phyloP scores from a whole-genome alignment of 129 eudicot species.

The Cynara cardunculus region DNA sequence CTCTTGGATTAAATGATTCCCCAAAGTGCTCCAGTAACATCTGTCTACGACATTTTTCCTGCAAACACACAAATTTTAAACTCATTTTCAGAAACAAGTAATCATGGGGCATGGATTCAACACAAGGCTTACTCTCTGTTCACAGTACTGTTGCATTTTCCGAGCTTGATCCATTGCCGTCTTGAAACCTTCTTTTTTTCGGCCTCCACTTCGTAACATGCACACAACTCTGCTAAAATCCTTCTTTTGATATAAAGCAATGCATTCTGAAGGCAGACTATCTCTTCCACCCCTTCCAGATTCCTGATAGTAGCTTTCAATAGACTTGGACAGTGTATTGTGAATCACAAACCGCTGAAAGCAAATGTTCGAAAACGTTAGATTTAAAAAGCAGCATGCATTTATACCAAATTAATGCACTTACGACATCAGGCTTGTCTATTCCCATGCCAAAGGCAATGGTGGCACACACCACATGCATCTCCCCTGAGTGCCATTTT shows the following conservation, averaged over 20 bases:
- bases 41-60: constrained; percentile 84
- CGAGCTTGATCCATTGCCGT: constrained; percentile 89
- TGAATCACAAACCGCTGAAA: constrained; percentile 96
- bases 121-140: constrained; percentile 55
- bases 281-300: constrained; percentile 99
- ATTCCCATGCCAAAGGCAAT: constrained; percentile 99
- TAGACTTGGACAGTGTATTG: constrained; percentile 90
- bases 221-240: constrained; percentile 95
- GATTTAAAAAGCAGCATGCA: too few species aligned
- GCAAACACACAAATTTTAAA: constrained; percentile 14
- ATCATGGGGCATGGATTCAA: not conserved
- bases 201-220: constrained; percentile 81
- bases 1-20: constrained; percentile 60
- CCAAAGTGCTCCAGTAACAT: constrained; percentile 83
- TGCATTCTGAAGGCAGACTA: constrained; percentile 61
- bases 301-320: constrained; percentile 97
- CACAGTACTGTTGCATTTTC: constrained; percentile 84
- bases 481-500: constrained; percentile 93
- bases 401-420: too few species aligned
- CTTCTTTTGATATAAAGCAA: constrained; percentile 81
- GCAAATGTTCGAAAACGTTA: too few species aligned
- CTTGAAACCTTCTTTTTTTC: constrained; percentile 62
- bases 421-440: constrained; percentile 99
- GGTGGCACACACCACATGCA: constrained; percentile 94
- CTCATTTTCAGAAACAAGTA: not conserved